These are phyloP conservation scores for Quercus agrifolia DNA, from an alignment of 306 rosid species.

Conservation along the genomic window DNA sequence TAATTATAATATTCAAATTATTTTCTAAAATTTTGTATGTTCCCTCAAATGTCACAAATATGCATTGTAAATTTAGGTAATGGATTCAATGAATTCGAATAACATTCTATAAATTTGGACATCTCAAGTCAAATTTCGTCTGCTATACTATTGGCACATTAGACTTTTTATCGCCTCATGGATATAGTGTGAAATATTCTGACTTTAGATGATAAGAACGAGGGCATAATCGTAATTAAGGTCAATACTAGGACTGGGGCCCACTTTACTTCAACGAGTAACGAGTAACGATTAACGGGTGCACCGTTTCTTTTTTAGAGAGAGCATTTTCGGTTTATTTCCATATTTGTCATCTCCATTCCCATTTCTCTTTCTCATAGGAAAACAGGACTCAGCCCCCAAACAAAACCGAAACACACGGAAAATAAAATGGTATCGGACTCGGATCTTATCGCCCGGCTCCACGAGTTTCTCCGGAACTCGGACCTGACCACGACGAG, in stretches of 20 bases:
- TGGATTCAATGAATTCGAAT: no score
- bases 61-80: no score
- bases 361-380: neutral
- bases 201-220: neutral
- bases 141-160: no score
- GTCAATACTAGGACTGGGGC: neutral
- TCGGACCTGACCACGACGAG: conserved; percentile 74
- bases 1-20: no score
- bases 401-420: conserved; percentile 7
- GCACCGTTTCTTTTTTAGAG: neutral
- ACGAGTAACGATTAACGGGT: conserved; percentile 14
- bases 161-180: no score
- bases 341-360: conserved; percentile 21
- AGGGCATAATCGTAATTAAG: neutral
- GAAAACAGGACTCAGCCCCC: neutral
- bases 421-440: conserved; percentile 51
- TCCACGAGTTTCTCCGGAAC: conserved; percentile 64
- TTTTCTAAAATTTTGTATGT: no score
- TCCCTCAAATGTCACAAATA: no score
- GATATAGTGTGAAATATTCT: no score
- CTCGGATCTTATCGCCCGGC: conserved; percentile 75
- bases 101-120: no score
- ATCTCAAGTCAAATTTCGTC: no score
- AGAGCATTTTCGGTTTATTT: conserved; percentile 17
- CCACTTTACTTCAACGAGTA: neutral